These are phyloP conservation scores for Echinosphaeria canescens DNA, from an alignment of 2,329 filamentous ascomycete genomes.

Conservation along the genomic window DNA sequence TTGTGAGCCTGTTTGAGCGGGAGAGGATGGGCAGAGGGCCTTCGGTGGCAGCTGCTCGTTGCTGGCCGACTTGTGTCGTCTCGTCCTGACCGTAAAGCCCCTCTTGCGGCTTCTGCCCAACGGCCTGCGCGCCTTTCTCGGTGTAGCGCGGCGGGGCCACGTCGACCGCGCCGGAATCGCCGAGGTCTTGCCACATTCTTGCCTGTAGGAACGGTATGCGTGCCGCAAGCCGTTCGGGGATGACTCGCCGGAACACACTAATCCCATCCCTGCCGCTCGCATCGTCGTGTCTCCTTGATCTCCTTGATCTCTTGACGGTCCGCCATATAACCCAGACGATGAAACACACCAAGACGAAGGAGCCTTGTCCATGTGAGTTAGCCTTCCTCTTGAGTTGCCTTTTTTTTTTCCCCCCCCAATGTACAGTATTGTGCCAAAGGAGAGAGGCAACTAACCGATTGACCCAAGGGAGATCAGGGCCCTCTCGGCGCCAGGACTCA, in stretches of 20 bases:
- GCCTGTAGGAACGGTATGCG: constrained; percentile 14
- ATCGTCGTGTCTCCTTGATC: constrained; percentile 4
- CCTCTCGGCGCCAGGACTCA: no score
- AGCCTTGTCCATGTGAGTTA: no score
- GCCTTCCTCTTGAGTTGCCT: no score
- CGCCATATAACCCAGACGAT: constrained; percentile 21
- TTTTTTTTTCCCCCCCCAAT: no score
- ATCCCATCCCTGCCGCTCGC: constrained; percentile 5
- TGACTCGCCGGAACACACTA: constrained; percentile 2
- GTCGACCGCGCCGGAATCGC: constrained; percentile 5
- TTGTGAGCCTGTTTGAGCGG: no score
- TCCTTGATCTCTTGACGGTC: constrained; percentile 12
- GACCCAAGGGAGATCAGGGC: no score
- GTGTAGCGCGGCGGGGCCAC: constrained; percentile 6
- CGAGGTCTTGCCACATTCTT: constrained; percentile 10
- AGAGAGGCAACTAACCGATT: no score
- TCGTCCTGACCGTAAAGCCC: constrained; percentile 1
- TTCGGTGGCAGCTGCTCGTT: no score
- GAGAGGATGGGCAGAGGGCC: no score
- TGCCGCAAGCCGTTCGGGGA: constrained; percentile 7
- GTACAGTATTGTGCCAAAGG: no score
- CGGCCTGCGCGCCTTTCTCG: constrained; percentile 3
- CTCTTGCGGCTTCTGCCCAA: constrained; percentile 1
- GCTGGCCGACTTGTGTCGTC: no score
- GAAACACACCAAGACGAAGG: constrained; percentile 20